Base-by-base conservation (phyloP, 768 basidiomycete species). In the Kwoniella pini region DNA sequence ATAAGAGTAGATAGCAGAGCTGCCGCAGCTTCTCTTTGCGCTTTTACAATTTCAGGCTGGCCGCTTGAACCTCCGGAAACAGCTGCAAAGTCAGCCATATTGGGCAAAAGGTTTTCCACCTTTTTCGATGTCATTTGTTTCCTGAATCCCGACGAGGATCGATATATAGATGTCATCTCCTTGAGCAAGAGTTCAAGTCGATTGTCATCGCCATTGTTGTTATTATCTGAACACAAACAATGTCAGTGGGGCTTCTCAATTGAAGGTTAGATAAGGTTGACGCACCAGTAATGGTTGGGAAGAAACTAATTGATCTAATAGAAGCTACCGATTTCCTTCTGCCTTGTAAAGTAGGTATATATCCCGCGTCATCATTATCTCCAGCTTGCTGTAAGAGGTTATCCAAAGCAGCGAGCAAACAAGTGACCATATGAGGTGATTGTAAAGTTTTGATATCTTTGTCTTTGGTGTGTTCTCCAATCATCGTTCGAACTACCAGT, bases 371-470 rank as follows among this genome's bases (percentile, higher is more conserved):
- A 11, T 72, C 73, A 13, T 27, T 45, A 12, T 73, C 75, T 11
- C 61, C 70, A 6, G 67, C 64, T 11, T 57, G 36, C 43, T 74
- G 69, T 77, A 88, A 75, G 1, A 88, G 84, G 31, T 80, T 79
- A 44, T 86, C 85, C 45, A 95, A 80, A 1, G 89, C 85, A 12
- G 84, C 82, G 4, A 94, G 76, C 42, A 96, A 85, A 1, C 86
- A 82, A 1, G 88, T 85, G 17, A 91, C 79, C 57, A 94, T 64
- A 15, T 63, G 30, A 15, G 72, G 67, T 21, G 71, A 70, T 17
- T 54, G 55, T 22, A 75, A 28, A 9, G 50, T 27, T 19, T 53
- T 54, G 19, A 27, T 52, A 7, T 61, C 61, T 31, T 59, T 55
- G 11, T 69, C 71, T 9, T 63, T 55, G 26, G 50, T 51, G 11